These are phyloP conservation scores for Heterobasidion occidentale DNA, from an alignment of 1,284 basidiomycete species.

Conservation along the genomic window DNA sequence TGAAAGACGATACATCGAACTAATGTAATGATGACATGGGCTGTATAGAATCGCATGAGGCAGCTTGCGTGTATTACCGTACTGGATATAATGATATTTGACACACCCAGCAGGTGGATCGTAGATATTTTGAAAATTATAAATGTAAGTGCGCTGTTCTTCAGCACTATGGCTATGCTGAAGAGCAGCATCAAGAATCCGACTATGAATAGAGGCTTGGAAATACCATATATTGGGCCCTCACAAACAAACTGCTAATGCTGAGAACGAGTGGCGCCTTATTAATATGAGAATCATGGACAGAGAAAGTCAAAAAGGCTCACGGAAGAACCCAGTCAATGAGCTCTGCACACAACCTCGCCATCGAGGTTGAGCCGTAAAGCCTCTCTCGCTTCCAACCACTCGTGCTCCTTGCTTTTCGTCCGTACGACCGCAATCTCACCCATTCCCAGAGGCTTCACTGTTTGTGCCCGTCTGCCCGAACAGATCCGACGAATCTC, in stretches of 20 bases:
- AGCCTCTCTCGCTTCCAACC: slow-evolving; percentile 69
- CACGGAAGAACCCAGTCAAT: slow-evolving; percentile 23
- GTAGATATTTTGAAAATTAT: no score
- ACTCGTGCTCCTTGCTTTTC: slow-evolving; percentile 57
- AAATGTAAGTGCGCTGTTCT: no score
- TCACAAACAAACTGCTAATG: no score
- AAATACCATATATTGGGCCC: no score
- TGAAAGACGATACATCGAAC: neutral
- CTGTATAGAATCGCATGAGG: neutral
- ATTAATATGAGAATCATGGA: neutral
- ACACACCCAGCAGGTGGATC: no score
- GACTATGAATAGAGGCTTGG: no score
- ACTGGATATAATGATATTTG: neutral
- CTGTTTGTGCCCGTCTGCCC: slow-evolving; percentile 60
- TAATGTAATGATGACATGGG: neutral
- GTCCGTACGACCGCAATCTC: slow-evolving; percentile 82
- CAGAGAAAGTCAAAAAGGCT: neutral
- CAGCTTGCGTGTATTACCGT: neutral
- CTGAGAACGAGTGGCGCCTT: no score
- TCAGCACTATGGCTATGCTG: no score
- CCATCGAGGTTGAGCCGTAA: slow-evolving; percentile 56
- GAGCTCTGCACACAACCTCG: slow-evolving; percentile 70
- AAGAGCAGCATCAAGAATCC: no score
- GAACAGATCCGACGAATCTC: slow-evolving; percentile 74
- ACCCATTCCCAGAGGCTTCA: slow-evolving; percentile 75